Percentiles rank a stretch among this genome's conserved stretches.
Conservation (phyloP, 257 asterid genomes). For the Anisodus tanguticus region DNA sequence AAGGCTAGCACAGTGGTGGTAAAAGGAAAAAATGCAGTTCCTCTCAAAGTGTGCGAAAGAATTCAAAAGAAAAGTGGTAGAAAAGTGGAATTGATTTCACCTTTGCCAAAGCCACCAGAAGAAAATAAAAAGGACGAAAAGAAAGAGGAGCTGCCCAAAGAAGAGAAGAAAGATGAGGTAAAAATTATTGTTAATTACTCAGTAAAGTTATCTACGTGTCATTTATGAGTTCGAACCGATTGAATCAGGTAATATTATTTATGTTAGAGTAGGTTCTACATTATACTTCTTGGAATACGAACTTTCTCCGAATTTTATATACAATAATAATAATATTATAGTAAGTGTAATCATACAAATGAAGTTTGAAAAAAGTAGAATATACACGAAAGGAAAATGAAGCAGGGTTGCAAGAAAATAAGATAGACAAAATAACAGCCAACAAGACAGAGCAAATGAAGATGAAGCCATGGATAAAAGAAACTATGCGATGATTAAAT, state of each 20-base stretch:
- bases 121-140: constrained; percentile 36
- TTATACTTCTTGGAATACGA: not conserved
- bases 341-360: too few species aligned
- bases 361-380: too few species aligned
- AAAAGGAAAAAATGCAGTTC: constrained; percentile 74
- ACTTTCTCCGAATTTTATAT: not conserved
- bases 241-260: not conserved
- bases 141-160: constrained; percentile 42
- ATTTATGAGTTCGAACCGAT: not conserved
- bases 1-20: constrained; percentile 83
- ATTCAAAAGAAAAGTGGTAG: constrained; percentile 67
- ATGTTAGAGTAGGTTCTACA: fast-evolving
- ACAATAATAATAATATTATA: too few species aligned
- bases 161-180: constrained; percentile 61
- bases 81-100: constrained; percentile 72
- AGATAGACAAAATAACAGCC: too few species aligned
- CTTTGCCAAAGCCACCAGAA: constrained; percentile 54
- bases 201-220: not conserved
- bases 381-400: too few species aligned
- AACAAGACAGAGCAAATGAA: too few species aligned
- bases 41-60: constrained; percentile 68
- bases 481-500: too few species aligned
- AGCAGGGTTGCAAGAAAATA: too few species aligned
- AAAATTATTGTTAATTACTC: not conserved
- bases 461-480: too few species aligned